phyloP scores from a whole-genome alignment of 1,284 basidiomycete genomes.

The Irpex sp. region DNA sequence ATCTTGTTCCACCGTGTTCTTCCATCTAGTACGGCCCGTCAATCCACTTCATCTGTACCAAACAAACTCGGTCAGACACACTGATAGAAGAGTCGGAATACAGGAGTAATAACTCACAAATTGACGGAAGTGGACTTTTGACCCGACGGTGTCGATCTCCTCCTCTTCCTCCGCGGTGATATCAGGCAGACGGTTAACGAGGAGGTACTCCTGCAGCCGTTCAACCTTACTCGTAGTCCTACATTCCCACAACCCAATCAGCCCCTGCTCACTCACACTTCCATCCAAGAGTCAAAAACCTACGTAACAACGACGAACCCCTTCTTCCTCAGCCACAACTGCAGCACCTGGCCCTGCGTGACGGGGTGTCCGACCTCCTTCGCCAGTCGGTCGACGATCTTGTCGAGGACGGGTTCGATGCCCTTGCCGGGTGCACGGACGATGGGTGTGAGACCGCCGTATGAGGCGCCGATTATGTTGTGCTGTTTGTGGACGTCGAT shows the following conservation, averaged over 20 bases:
- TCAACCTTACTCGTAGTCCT: conserved; percentile 72
- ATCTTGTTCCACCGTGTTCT: no score
- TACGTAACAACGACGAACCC: conserved; percentile 54
- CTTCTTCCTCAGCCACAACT: conserved; percentile 32
- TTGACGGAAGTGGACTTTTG: conserved; percentile 54
- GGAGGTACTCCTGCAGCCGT: conserved; percentile 67
- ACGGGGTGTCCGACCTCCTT: conserved; percentile 25
- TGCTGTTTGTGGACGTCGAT: conserved; percentile 54
- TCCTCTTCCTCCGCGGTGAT: conserved; percentile 59
- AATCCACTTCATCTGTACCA: neutral
- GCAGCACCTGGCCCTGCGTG: conserved; percentile 31
- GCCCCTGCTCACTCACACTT: neutral
- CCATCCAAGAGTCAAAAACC: conserved; percentile 21
- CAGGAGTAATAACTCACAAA: conserved; percentile 33
- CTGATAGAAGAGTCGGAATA: neutral
- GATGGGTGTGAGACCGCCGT: conserved; percentile 62
- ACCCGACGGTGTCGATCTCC: conserved; percentile 61
- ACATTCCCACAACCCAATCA: neutral
- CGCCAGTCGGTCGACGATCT: conserved; percentile 25
- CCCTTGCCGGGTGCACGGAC: conserved; percentile 54
- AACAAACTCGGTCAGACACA: neutral
- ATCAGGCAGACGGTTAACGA: conserved; percentile 49
- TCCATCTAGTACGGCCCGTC: neutral
- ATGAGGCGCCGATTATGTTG: conserved; percentile 66
- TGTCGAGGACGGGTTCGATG: conserved; percentile 38